Evolutionary conservation across 192 early-diverging fungal genomes (phyloP), one percentile per base, ranked within the genome.

Genomic region (Backusella psychrophila): DNA sequence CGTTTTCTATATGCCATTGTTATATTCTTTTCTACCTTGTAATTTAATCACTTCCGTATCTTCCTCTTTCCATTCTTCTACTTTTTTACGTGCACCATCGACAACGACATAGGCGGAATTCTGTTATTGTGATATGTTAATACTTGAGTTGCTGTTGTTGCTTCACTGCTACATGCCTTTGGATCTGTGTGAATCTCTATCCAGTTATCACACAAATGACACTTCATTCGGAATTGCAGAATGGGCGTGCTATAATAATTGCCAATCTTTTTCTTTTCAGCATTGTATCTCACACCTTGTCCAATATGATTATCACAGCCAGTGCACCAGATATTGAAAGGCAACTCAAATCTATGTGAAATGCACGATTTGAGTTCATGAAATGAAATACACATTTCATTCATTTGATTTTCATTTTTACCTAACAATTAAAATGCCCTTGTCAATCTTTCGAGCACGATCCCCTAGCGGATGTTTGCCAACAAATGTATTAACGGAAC

Each of bases 151-250:
- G 8, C 31, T 68, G 29, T n/a, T 67, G 23, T 53, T 65, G 12
- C 35, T 33, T 31, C 1, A 46, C 26, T 67, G 42, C 49, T 52
- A 59, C 53, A 35, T 85, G 94, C 91, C 86, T 96, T 96, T 21
- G 97, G 96, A 77, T 98, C 94, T 1, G 97, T 98, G n/a, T 91
- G 94, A 26, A 98, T 95, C 77, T 95, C 95, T 41, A 98, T 92
- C 91, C 91, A 95, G 69, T 89, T 87, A 69, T 80, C 77, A 76
- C 97, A 98, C 36, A 95, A 82, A 75, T 95, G 94, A 79, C 97
- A 98, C 80, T 96, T 97, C 94, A 98, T 96, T 5, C 95, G 89
- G 83, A 98, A 98, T 63, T 89, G 90, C 81, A 85, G 92, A 36
- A 97, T 96, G 2, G 96, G 89, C 15, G 95, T 96, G 23, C 90